Percentiles rank a stretch among this genome's conserved stretches.
Conservation (phyloP, 176 grass and related monocot genomes). For the Aegilops speltoides region DNA sequence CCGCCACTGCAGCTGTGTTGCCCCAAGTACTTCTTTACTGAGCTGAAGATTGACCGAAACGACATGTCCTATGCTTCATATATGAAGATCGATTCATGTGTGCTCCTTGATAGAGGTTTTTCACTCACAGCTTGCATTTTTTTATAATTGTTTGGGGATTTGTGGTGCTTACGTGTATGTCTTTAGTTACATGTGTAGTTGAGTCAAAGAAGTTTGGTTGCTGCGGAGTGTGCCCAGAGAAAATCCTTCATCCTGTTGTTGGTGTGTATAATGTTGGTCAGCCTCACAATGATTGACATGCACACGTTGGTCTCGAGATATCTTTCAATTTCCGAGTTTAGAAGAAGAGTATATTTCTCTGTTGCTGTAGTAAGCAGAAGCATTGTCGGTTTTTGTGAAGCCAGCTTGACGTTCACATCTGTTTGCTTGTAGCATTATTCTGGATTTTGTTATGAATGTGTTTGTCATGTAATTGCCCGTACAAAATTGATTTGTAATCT, state of each 20-base stretch:
- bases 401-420: no score
- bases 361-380: no score
- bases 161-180: not conserved
- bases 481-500: no score
- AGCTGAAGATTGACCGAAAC: not conserved
- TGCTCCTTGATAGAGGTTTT: not conserved
- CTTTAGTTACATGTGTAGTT: not conserved
- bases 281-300: not conserved
- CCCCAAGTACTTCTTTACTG: not conserved
- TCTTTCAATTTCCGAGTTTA: not conserved
- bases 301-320: not conserved
- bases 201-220: not conserved
- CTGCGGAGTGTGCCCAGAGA: not conserved
- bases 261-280: not conserved
- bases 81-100: not conserved
- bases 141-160: not conserved
- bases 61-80: not conserved
- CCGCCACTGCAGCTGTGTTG: not conserved
- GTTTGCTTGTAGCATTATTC: no score
- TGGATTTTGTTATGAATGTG: no score
- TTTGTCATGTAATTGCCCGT: no score
- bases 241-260: not conserved
- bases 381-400: no score
- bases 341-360: no score
- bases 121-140: not conserved